These are phyloP conservation scores for Suillus americanus DNA, from an alignment of 768 basidiomycete genomes.

Conservation along the genomic window DNA sequence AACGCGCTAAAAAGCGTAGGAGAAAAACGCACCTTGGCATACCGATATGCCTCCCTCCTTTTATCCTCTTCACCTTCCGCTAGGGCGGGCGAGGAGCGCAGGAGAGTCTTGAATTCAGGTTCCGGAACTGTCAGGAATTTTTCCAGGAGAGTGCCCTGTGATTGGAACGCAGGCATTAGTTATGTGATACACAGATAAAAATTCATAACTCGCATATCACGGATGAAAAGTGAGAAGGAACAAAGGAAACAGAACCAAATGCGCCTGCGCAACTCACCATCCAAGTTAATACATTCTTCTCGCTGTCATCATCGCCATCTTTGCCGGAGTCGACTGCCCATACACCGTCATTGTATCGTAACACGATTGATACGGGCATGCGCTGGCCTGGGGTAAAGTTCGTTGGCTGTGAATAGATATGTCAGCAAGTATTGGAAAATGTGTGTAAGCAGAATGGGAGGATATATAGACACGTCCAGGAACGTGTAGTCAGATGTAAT, in stretches of 20 bases:
- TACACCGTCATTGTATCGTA: constrained; percentile 64
- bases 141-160: constrained; percentile 85
- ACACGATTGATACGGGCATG: constrained; percentile 67
- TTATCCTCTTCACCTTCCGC: constrained; percentile 32
- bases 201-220: not conserved
- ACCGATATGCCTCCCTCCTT: constrained; percentile 78
- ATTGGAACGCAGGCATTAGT: not conserved
- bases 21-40: constrained; percentile 61
- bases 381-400: constrained; percentile 78
- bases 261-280: constrained; percentile 45
- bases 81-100: constrained; percentile 36
- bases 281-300: constrained; percentile 75
- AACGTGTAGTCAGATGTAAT: not conserved
- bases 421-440: constrained; percentile 1
- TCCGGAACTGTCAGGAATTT: constrained; percentile 75
- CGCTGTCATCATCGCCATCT: constrained; percentile 37
- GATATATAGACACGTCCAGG: not conserved
- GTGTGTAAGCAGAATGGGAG: not conserved
- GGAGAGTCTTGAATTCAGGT: constrained; percentile 58
- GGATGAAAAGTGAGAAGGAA: not conserved
- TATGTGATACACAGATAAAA: not conserved
- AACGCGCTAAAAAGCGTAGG: constrained; percentile 42
- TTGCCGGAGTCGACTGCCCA: constrained; percentile 66
- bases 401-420: constrained; percentile 39
- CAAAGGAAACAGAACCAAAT: not conserved